A percentile compares a stretch with the other conserved stretches of the same genome.
Evolutionary conservation across 768 basidiomycete species (phyloP).

Genomic region (Podaxis sp.): DNA sequence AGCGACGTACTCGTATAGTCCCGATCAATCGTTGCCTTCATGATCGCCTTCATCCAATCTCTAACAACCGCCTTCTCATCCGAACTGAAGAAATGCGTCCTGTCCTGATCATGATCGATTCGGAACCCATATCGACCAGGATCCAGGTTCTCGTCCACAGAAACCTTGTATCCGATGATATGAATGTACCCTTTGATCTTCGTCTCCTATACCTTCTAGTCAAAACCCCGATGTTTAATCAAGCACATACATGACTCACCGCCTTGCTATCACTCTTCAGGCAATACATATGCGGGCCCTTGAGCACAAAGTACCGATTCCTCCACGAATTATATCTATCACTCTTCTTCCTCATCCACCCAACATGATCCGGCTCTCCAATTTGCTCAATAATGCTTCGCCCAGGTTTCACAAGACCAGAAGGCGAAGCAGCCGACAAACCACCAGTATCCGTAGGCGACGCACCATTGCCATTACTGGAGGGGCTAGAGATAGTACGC

Average conservation of each 20-base stretch:
- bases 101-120: slow-evolving; percentile 84
- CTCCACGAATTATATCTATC: slow-evolving; percentile 95
- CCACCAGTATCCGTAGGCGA: slow-evolving; percentile 10
- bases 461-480: slow-evolving; percentile 4
- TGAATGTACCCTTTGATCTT: slow-evolving; percentile 97
- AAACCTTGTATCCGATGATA: slow-evolving; percentile 86
- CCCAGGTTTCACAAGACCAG: slow-evolving; percentile 47
- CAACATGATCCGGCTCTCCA: slow-evolving; percentile 82
- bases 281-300: slow-evolving; percentile 88
- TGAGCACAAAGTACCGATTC: slow-evolving; percentile 84
- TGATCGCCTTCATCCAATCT: slow-evolving; percentile 99
- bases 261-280: slow-evolving; percentile 69
- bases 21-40: slow-evolving; percentile 96
- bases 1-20: slow-evolving; percentile 78
- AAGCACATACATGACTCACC: slow-evolving; percentile 31
- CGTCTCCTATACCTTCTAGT: slow-evolving; percentile 56
- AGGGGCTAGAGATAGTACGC: slow-evolving; percentile 38
- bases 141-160: slow-evolving; percentile 87
- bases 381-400: slow-evolving; percentile 85
- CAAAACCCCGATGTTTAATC: not conserved
- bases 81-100: slow-evolving; percentile 87
- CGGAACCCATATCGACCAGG: slow-evolving; percentile 95
- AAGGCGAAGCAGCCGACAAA: slow-evolving; percentile 14
- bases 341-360: slow-evolving; percentile 96
- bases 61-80: slow-evolving; percentile 80